Evolutionary conservation across 768 basidiomycete species (phyloP).

Genomic region (Clitopilus passeckerianus): DNA sequence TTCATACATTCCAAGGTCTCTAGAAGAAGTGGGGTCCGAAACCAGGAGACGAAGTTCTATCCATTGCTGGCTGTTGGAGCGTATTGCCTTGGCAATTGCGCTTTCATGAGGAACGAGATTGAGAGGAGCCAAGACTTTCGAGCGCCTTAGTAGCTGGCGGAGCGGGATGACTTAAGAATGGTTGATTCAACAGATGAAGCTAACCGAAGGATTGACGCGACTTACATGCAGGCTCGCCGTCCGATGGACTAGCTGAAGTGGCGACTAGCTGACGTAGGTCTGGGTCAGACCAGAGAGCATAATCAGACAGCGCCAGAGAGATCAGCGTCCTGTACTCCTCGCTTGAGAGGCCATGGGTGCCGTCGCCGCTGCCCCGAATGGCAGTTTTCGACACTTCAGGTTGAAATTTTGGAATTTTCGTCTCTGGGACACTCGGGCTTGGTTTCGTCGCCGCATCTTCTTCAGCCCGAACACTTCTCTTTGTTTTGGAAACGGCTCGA

Average conservation of each 20-base stretch:
- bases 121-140: constrained; percentile 26
- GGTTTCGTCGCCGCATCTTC: neutral
- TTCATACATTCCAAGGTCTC: constrained; percentile 56
- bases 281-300: constrained; percentile 60
- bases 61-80: constrained; percentile 28
- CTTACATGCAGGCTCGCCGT: constrained; percentile 33
- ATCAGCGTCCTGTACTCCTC: constrained; percentile 49
- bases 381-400: neutral
- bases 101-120: constrained; percentile 33
- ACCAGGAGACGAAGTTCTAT: neutral
- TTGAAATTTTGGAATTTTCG: neutral
- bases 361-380: neutral
- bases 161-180: constrained; percentile 52
- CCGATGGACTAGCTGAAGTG: constrained; percentile 33
- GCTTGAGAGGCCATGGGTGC: constrained; percentile 17
- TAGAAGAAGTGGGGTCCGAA: constrained; percentile 2
- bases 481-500: constrained; percentile 34
- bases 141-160: constrained; percentile 40
- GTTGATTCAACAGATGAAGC: constrained; percentile 10
- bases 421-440: neutral
- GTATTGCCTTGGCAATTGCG: constrained; percentile 53
- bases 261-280: constrained; percentile 35
- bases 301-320: constrained; percentile 63
- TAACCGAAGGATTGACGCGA: constrained; percentile 8
- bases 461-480: constrained; percentile 13